phyloP scores from a whole-genome alignment of 768 basidiomycete genomes.

The Rhodotorula diobovata region DNA sequence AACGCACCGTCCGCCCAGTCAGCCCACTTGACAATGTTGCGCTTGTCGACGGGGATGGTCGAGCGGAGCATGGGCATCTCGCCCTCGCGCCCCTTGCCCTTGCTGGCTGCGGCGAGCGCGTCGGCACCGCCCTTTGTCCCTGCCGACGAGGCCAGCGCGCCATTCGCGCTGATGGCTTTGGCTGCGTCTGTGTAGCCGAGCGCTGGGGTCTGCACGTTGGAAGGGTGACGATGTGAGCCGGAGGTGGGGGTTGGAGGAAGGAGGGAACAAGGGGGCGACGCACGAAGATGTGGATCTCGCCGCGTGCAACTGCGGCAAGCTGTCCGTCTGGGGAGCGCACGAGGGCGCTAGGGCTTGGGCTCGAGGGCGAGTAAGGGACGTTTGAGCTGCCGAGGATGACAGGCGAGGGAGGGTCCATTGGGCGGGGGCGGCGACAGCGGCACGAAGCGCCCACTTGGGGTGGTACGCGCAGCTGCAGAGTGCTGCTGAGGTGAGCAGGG shows the following conservation, averaged over 20 bases:
- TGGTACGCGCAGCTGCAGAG: too few relatives aligned
- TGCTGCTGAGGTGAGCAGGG: too few relatives aligned
- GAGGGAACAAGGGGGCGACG: neutral
- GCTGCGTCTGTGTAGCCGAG: neutral
- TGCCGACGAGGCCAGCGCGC: neutral
- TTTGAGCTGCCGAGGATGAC: conserved; percentile 2
- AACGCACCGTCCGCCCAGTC: conserved; percentile 14
- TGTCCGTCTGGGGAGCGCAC: conserved; percentile 5
- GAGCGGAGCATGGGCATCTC: conserved; percentile 2
- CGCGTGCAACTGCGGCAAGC: conserved; percentile 11
- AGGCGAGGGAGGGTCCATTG: neutral
- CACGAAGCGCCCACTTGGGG: neutral
- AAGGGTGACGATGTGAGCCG: too few relatives aligned
- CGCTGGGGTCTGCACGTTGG: neutral
- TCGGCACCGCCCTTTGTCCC: neutral
- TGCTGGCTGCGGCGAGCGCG: neutral
- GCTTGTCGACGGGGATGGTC: conserved; percentile 5
- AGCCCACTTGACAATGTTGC: conserved; percentile 16
- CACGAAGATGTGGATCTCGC: conserved; percentile 26
- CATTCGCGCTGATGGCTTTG: neutral
- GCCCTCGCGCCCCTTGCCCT: conserved; percentile 7
- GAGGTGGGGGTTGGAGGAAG: neutral
- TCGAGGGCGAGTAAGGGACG: neutral
- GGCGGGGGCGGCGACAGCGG: neutral
- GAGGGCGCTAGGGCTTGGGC: neutral